Conservation (phyloP, 2,329 filamentous ascomycete genomes). For the Ceratocystis ficicola region DNA sequence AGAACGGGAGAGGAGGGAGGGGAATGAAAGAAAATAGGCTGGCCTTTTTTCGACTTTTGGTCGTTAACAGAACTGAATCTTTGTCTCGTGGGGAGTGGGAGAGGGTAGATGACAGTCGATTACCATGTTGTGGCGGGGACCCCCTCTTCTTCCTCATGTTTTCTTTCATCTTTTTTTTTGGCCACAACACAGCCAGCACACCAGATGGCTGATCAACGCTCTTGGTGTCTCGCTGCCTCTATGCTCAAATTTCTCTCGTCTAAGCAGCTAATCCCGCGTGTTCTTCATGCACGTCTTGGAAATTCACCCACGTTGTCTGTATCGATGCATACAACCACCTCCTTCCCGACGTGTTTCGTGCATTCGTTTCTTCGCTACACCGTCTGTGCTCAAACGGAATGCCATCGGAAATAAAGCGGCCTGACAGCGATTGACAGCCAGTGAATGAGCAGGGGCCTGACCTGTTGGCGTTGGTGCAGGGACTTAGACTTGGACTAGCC, state of each 20-base stretch:
- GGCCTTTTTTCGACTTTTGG: conserved; percentile 3
- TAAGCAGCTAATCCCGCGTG: neutral
- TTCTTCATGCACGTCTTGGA: too few relatives aligned
- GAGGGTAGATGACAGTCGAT: conserved; percentile 20
- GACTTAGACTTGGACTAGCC: neutral
- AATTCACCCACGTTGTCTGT: too few relatives aligned
- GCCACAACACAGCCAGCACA: too few relatives aligned
- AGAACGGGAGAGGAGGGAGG: neutral
- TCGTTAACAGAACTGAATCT: neutral
- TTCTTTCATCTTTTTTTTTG: neutral
- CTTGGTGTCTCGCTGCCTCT: neutral
- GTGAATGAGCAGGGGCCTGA: neutral
- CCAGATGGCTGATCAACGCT: neutral
- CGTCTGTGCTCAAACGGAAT: conserved; percentile 1
- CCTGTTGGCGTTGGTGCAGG: conserved; percentile 4
- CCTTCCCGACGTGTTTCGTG: too few relatives aligned
- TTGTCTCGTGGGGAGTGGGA: conserved; percentile 8
- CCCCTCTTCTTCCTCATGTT: neutral
- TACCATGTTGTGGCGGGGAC: conserved; percentile 2
- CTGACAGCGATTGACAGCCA: conserved; percentile 1
- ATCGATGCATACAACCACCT: too few relatives aligned
- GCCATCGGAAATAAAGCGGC: conserved; percentile 10
- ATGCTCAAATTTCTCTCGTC: neutral
- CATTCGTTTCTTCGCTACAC: neutral
- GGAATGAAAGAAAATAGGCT: neutral